Base-by-base conservation (phyloP, 2,329 filamentous ascomycete genomes). In the Pseudonectria buxi region DNA sequence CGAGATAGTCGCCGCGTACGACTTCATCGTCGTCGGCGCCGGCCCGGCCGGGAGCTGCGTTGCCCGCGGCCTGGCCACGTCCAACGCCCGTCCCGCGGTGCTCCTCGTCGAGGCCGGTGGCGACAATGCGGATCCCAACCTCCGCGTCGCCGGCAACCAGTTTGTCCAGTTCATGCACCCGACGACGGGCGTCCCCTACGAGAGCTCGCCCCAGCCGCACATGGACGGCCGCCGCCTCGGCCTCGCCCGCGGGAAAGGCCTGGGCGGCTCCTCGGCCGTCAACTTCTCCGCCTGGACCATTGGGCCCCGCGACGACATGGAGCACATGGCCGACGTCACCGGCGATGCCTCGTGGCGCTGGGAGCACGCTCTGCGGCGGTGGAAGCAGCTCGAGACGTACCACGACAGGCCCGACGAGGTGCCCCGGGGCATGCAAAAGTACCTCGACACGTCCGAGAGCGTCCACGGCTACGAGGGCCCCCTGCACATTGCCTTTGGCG, bases 21-120 rank as follows among this genome's bases (percentile, higher is more conserved):
- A 44, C 39, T 44, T 44, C 26, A 44, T 45, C 27, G 30, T 45
- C 14, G 43, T 45, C 5, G 43, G 43, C 16, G 40, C 43, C 4
- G 43, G 43, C 5, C 43, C 43, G 15, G 37, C 43, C 22, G 43
- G 43, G 13, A 41, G 43, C 16, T 31, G 31, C 16, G 24, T 45
- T 16, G 43, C 43, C 1, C 38, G 43, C 3, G 40, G 40, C 13
- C 29, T 45, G 13, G 43, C 43, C 1, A 32, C 28, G 13, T 35
- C 35, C 22, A 35, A 37, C 4, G 33, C 37, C 4, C 40, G 38
- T 1, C 43, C 43, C 1, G 33, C 28, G 0, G 41, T 45, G 5
- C 25, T 44, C n/a, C 25, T 45, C 12, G 35, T 45, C 15, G 43
- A 45, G 11, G 43, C 40, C 13, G 43, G 43, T 10, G 29, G 43